phyloP scores from a whole-genome alignment of 1,284 basidiomycete genomes.

The Austroboletus novae-zelandiae region DNA sequence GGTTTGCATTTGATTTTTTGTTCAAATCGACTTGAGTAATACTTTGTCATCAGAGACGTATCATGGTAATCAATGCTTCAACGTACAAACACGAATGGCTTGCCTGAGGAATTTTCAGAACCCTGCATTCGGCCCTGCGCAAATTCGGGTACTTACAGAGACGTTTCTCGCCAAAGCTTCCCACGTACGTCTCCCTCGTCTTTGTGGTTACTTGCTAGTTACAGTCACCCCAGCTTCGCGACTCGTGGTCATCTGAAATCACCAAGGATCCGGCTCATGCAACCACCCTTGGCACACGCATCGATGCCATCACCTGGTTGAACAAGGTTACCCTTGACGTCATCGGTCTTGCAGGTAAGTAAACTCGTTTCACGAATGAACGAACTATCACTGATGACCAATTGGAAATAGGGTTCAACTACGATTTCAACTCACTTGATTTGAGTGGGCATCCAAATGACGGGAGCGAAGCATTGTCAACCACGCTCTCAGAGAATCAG shows the following conservation, averaged over 20 bases:
- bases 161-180: conserved; percentile 54
- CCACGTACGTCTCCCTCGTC: conserved; percentile 33
- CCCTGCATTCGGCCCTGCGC: not conserved
- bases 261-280: conserved; percentile 21
- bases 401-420: conserved; percentile 49
- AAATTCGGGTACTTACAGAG: conserved; percentile 5
- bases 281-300: conserved; percentile 8
- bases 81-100: not conserved
- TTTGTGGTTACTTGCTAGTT: not conserved
- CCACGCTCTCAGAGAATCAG: not conserved
- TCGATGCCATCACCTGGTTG: conserved; percentile 56
- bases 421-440: not conserved
- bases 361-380: not conserved
- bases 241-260: conserved; percentile 40
- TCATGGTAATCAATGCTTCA: conserved; percentile 12
- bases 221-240: conserved; percentile 39
- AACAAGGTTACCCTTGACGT: conserved; percentile 62
- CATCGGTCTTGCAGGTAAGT: conserved; percentile 63
- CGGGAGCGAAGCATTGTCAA: not conserved
- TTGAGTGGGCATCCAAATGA: not conserved
- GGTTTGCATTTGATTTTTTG: conserved; percentile 8
- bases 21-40: not conserved
- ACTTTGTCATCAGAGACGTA: conserved; percentile 13
- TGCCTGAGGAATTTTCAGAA: not conserved
- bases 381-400: not conserved